Base-by-base conservation (phyloP, 805 yeast genomes). In the Candida morakotiae region DNA sequence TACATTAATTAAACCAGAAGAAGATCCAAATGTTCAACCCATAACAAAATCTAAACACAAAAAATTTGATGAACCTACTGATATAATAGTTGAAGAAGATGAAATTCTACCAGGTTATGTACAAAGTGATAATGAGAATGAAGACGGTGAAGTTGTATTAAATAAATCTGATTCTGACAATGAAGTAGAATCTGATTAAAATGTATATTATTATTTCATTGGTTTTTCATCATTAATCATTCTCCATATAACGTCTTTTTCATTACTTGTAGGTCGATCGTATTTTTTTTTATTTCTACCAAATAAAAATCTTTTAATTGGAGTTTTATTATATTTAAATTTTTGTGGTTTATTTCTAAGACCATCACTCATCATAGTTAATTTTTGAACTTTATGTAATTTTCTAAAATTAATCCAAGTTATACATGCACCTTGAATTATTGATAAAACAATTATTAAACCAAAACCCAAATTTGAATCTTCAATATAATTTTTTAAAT, bases 401-500 rank as follows among this genome's bases (percentile, higher is more conserved):
- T 75, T 75, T 31, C 68, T 65, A 58, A 81, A 77, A 48, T 81
- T 81, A 29, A 71, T 57, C 22, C 71, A 48, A 0, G 87, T 78
- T 31, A 84, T 71, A 1, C 70, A 31, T 5, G 71, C 41, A 0
- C 84, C 93, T 41, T 73, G 69, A 0, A 77, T 10, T 2, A 77
- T 46, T 9, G 87, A 79, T 4, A 75, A 38, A 0, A 56, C 54
- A 2, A 82, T 67, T 4, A 83, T 81, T 1, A 69, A 62, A 0
- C 72, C 77, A 57, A 85, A 85, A 0, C 93, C 93, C 28, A 60
- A 52, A 24, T 64, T 51, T 1, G 84, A 75, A 4, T 82, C 86
- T 55, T 85, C 94, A 4, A 84, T 77, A 51, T 79, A 84, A 49
- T 85, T 85, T 44, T 81, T 81, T 49, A 85, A 62, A 52, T 85